Evolutionary conservation across 441 rosid genomes (phyloP), one percentile per base, ranked within the genome.

Genomic region (Aquilaria agallochum): DNA sequence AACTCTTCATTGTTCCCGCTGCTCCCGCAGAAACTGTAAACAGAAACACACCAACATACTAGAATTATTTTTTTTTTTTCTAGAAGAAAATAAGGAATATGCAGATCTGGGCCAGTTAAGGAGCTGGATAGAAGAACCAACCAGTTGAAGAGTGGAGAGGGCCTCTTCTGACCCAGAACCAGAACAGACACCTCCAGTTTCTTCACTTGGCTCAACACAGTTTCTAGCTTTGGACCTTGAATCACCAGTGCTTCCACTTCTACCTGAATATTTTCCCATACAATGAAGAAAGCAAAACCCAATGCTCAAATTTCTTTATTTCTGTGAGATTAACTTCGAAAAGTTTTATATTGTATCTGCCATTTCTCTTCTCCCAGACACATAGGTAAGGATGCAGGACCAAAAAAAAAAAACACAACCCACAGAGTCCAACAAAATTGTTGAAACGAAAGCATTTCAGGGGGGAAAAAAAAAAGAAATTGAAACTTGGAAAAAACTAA

Each of bases 131-230:
- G 31, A n/a, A 31, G 13, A 54, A 75, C 86, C 50, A 53, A 89
- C 92, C 97, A 87, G 62, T 65, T 76, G 64, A 86, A 11, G 50
- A 91, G 74, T 9, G 89, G 58, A 61, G 93, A 78, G 53, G 85
- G 76, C 53, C 71, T 85, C 58, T 82, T 87, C 75, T 91, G 97
- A 70, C 99, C 95, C 68, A 91, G 72, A 10, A 94, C 97, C 20
- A 91, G 79, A 60, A 91, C 95, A 31, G 89, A 74, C 30, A 82
- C 93, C 73, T 86, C 99, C 59, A 90, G 88, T 71, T 91, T 94
- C 83, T 86, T 94, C 74, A 89, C 97, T 70, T 94, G 99, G 84
- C 84, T 89, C 69, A 80, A 64, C 51, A 94, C 86, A 4, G 95
- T 91, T 31, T 74, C 87, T 59, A 91, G 63, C 70, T 66, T 94